A percentile compares a stretch with the other conserved stretches of the same genome.
Conservation (phyloP, 176 grass and related monocot species). For the Puccinellia tenuiflora region DNA sequence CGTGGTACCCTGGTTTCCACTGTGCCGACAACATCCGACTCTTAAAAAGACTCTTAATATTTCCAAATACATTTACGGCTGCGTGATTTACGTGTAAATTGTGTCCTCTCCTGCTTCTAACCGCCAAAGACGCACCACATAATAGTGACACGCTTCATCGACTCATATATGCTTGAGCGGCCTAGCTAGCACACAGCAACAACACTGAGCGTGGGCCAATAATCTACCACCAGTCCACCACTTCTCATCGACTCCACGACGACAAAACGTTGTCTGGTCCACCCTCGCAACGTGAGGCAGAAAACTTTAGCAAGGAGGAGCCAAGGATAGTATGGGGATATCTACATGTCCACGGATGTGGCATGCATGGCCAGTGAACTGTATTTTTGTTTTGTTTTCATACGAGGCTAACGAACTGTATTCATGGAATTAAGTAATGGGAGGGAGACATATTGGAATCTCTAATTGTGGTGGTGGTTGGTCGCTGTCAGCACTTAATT, state of each 20-base stretch:
- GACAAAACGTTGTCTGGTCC: not conserved
- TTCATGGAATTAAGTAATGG: not conserved
- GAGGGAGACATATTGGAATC: not conserved
- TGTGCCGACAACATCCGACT: too few relatives aligned
- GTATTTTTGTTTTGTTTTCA: too few relatives aligned
- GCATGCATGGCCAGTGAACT: too few relatives aligned
- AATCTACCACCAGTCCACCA: not conserved
- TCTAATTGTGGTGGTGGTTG: not conserved
- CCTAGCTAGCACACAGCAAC: not conserved
- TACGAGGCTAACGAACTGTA: too few relatives aligned
- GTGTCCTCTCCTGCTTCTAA: too few relatives aligned
- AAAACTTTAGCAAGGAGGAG: not conserved
- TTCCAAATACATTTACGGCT: too few relatives aligned
- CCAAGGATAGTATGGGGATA: not conserved
- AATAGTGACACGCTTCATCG: not conserved
- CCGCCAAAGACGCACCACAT: too few relatives aligned
- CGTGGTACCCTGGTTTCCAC: too few relatives aligned
- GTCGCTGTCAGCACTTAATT: not conserved
- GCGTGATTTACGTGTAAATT: too few relatives aligned
- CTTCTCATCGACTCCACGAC: slow-evolving; percentile 5
- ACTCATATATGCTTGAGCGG: not conserved
- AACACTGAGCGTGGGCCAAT: not conserved
- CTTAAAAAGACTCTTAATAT: too few relatives aligned
- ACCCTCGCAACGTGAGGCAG: not conserved
- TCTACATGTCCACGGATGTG: not conserved